A percentile compares a stretch with the other conserved stretches of the same genome.
These are phyloP conservation scores for Botryotinia globosa DNA, from an alignment of 2,329 filamentous ascomycete species.

Conservation along the genomic window DNA sequence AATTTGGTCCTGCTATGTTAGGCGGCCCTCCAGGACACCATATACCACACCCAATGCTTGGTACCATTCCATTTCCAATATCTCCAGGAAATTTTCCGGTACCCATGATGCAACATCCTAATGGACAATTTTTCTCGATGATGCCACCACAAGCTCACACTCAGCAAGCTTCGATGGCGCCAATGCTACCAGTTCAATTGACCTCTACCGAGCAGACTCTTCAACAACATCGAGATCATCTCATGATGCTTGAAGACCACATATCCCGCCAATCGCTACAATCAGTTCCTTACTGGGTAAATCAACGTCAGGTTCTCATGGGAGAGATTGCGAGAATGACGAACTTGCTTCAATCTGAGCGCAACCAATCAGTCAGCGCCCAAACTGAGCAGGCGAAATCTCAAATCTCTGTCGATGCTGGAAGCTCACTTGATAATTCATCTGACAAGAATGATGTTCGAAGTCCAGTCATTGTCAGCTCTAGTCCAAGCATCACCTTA, in stretches of 20 bases:
- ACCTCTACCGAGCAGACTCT: constrained; percentile 31
- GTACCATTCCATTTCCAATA: constrained; percentile 21
- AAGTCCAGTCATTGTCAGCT: constrained; percentile 1
- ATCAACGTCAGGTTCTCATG: constrained; percentile 44
- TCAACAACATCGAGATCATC: constrained; percentile 46
- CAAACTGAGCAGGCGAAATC: neutral
- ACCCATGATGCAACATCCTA: constrained; percentile 25
- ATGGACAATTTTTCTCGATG: constrained; percentile 28
- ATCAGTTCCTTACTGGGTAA: constrained; percentile 52
- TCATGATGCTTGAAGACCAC: constrained; percentile 57
- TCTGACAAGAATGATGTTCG: neutral
- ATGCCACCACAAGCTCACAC: constrained; percentile 1
- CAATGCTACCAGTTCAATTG: constrained; percentile 18
- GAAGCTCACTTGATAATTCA: neutral
- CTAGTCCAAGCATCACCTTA: neutral
- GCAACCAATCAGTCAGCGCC: too few relatives aligned
- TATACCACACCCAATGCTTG: constrained; percentile 20
- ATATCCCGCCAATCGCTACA: constrained; percentile 45
- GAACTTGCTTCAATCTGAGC: neutral
- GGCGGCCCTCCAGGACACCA: constrained; percentile 18
- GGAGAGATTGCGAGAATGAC: constrained; percentile 25
- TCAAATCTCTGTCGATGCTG: neutral
- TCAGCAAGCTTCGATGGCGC: neutral
- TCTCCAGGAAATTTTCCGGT: constrained; percentile 19
- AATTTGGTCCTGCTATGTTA: constrained; percentile 24